Conservation (phyloP, 1,284 basidiomycete genomes). For the Irpex rosettiformis region DNA sequence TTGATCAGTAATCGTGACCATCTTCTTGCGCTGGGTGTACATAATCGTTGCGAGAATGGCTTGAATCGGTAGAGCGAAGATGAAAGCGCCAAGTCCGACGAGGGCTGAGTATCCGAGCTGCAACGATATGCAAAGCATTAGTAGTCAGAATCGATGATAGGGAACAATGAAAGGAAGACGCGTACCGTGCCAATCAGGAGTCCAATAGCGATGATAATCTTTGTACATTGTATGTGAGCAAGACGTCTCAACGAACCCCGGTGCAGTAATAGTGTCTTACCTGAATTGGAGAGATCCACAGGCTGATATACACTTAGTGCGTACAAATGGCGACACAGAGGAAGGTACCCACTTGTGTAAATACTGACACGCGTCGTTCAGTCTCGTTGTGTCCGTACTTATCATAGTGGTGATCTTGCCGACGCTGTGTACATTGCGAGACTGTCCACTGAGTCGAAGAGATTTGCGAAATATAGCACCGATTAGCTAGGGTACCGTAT, state of each 20-base stretch:
- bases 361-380: constrained; percentile 46
- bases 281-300: constrained; percentile 58
- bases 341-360: constrained; percentile 45
- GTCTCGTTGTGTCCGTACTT: constrained; percentile 52
- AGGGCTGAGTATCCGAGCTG: constrained; percentile 68
- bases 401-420: constrained; percentile 75
- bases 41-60: constrained; percentile 58
- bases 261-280: constrained; percentile 19
- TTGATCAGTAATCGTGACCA: constrained; percentile 71
- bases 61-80: constrained; percentile 64
- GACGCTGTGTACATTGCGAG: constrained; percentile 54
- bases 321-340: background rate
- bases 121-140: constrained; percentile 7
- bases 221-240: constrained; percentile 23
- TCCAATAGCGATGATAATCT: constrained; percentile 59
- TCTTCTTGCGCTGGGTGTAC: constrained; percentile 62
- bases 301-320: constrained; percentile 28
- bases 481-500: constrained; percentile 43
- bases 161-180: no score
- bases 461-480: constrained; percentile 72
- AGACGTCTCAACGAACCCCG: background rate
- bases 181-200: constrained; percentile 59
- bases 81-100: constrained; percentile 63
- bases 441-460: constrained; percentile 62
- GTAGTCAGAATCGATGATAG: no score